Evolutionary conservation across 2,329 filamentous ascomycete species (phyloP).

Genomic region (Cercospora sojina): DNA sequence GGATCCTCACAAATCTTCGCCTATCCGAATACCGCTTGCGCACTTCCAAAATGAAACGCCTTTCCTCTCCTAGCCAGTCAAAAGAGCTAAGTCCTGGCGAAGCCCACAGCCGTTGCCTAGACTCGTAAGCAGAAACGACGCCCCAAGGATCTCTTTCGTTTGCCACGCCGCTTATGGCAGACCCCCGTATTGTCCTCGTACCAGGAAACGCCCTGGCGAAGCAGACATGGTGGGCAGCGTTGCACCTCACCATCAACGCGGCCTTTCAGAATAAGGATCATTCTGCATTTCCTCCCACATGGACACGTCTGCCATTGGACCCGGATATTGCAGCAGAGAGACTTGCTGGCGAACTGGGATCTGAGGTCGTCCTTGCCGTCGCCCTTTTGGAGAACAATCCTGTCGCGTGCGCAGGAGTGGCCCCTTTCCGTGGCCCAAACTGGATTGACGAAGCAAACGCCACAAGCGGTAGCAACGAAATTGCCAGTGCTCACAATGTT

Average conservation of each 20-base stretch:
- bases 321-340: constrained; percentile 17
- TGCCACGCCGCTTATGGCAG: neutral
- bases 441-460: constrained; percentile 24
- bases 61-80: neutral
- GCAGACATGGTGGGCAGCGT: constrained; percentile 27
- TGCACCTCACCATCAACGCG: constrained; percentile 27
- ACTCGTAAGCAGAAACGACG: neutral
- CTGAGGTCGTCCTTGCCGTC: constrained; percentile 22
- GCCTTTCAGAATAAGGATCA: constrained; percentile 26
- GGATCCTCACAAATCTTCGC: neutral
- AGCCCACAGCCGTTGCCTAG: neutral
- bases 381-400: constrained; percentile 20
- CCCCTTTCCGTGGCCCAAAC: constrained; percentile 27
- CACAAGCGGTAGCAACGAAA: neutral
- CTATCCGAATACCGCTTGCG: neutral
- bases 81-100: neutral
- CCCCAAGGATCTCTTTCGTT: neutral
- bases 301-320: constrained; percentile 28
- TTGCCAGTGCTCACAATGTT: neutral
- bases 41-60: neutral
- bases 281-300: constrained; percentile 27
- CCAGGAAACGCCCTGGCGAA: constrained; percentile 17
- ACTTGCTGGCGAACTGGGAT: constrained; percentile 26
- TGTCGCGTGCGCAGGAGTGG: constrained; percentile 27
- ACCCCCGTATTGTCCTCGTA: constrained; percentile 16